These are phyloP conservation scores for Salinomyces thailandicus DNA, from an alignment of 2,329 filamentous ascomycete genomes.

Conservation along the genomic window DNA sequence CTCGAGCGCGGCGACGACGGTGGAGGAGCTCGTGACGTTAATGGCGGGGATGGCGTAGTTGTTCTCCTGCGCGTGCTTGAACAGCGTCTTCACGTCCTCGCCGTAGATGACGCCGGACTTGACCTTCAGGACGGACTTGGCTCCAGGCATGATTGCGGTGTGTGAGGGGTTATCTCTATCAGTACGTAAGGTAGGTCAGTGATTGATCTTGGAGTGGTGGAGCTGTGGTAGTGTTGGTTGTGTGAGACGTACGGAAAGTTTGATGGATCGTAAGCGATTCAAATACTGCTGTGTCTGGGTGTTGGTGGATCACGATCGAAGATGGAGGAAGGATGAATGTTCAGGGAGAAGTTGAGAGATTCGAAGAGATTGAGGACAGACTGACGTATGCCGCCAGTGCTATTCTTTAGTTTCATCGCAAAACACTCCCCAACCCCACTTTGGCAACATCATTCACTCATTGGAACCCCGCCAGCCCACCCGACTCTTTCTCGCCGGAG, in stretches of 20 bases:
- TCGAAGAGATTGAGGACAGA: neutral
- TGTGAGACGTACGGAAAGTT: neutral
- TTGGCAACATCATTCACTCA: too few species aligned
- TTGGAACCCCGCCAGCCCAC: too few species aligned
- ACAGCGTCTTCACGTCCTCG: slow-evolving; percentile 45
- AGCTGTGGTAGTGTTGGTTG: neutral
- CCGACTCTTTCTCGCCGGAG: too few species aligned
- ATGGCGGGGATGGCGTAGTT: slow-evolving; percentile 64
- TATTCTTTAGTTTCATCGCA: too few species aligned
- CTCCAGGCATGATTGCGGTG: slow-evolving; percentile 17
- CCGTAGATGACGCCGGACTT: slow-evolving; percentile 32
- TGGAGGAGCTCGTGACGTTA: slow-evolving; percentile 90
- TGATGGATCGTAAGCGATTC: neutral
- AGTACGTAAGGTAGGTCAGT: too few species aligned
- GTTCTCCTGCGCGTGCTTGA: slow-evolving; percentile 82
- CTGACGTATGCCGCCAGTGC: too few species aligned
- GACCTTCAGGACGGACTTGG: slow-evolving; percentile 17
- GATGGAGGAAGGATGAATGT: too few species aligned
- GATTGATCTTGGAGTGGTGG: neutral
- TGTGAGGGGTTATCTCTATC: too few species aligned
- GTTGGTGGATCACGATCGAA: neutral
- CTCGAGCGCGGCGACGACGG: slow-evolving; percentile 78
- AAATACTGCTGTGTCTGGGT: neutral
- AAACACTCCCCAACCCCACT: too few species aligned
- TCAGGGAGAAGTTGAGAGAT: neutral